Base-by-base conservation (phyloP, 1,139 yeast genomes). In the Debaryomyces sp. region DNA sequence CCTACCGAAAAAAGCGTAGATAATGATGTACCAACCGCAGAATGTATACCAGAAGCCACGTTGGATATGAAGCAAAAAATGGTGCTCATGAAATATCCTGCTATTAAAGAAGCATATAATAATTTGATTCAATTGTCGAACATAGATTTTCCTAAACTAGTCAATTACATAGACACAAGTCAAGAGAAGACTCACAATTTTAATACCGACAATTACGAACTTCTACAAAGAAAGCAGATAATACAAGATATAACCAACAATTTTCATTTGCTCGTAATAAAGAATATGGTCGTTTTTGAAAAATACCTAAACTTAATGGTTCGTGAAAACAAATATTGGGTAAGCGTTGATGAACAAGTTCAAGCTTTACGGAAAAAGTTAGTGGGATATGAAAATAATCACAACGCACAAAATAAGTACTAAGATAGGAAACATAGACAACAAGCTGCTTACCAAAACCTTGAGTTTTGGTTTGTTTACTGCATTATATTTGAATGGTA, bases 231-330 rank as follows among this genome's bases (percentile, higher is more conserved):
- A 24, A 47, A 52, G 38, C 44, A 46, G 2, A 53, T 54, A 23
- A 45, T 67, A 5, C 50, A 53, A 21, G 53, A 54, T 17, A 27
- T 68, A 6, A 48, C 65, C 2, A 46, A 50, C 7, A 46, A 53
- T 17, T 62, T 62, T 45, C 68, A 67, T 39, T 42, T 52, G 29
- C 49, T 69, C 27, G 60, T 64, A 15, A 53, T 66, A 10, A 70
- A 71, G 50, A 67, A 61, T 43, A 61, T 71, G 62, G 50, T 66
- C 17, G 60, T 71, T 7, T 55, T 60, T 13, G 75, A 71, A 47
- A 60, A 60, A 50, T 70, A 64, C 48, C 52, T 63, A 4, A 53
- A 53, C 5, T 36, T 62, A 37, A 49, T 64, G 23, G 40, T 58
- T n/a, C 46, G 50, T 21, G 68, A 70, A 49, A 66, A 68, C 45